Evolutionary conservation across 306 rosid genomes (phyloP).

Genomic region (Lotus japonicus): DNA sequence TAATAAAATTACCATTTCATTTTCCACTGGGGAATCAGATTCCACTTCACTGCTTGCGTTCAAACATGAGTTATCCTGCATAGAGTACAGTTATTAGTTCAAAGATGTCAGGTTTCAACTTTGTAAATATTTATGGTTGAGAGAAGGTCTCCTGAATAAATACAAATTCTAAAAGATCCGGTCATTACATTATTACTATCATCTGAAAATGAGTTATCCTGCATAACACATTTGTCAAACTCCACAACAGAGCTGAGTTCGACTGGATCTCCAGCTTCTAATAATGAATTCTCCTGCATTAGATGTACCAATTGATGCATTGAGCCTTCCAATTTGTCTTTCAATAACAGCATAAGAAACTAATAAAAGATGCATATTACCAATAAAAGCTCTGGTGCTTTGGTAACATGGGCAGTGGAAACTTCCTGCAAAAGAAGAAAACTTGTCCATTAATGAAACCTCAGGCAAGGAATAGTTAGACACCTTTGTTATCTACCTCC

Average conservation of each 20-base stretch:
- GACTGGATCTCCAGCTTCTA: not conserved
- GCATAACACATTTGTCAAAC: not conserved
- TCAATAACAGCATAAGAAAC: not conserved
- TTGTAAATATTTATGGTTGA: not conserved
- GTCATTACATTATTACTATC: slow-evolving; percentile 13
- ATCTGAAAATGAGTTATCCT: slow-evolving; percentile 9
- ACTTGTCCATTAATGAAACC: not conserved
- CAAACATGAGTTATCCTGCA: slow-evolving; percentile 27
- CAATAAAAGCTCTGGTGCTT: slow-evolving; percentile 18
- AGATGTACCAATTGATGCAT: not conserved
- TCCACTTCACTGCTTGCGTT: slow-evolving; percentile 12
- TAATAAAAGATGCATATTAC: not conserved
- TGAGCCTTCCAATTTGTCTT: slow-evolving; percentile 6
- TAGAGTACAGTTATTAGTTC: slow-evolving; percentile 8
- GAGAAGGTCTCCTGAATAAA: not conserved
- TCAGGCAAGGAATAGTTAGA: not conserved
- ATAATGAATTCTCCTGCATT: slow-evolving; percentile 32
- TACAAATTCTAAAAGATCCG: not conserved
- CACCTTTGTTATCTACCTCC: not conserved
- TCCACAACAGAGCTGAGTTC: slow-evolving; percentile 7
- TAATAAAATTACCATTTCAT: slow-evolving; percentile 22
- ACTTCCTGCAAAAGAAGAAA: slow-evolving; percentile 20
- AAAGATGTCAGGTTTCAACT: not conserved
- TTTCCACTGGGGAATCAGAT: not conserved
- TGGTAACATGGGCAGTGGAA: slow-evolving; percentile 3